These are phyloP conservation scores for Aspergillus versicolor DNA, from an alignment of 2,329 filamentous ascomycete species.

Conservation along the genomic window DNA sequence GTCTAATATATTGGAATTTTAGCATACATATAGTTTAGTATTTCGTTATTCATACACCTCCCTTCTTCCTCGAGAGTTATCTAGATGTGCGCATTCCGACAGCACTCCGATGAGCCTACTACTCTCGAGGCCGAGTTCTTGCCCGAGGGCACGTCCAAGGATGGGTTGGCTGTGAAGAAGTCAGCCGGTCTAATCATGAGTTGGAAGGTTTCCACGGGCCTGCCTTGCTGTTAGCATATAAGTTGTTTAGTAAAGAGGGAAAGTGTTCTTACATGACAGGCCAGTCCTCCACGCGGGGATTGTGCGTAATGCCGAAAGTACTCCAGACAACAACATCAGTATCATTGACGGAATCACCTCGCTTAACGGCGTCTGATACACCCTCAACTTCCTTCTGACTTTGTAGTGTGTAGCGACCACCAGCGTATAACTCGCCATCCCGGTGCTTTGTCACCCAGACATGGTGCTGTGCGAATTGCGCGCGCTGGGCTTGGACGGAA, in stretches of 20 bases:
- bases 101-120: constrained; percentile 31
- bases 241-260: not conserved
- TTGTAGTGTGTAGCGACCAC: constrained; percentile 57
- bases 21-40: constrained; percentile 8
- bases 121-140: constrained; percentile 35
- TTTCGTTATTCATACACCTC: constrained; percentile 8
- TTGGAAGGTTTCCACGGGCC: constrained; percentile 40
- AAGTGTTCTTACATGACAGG: constrained; percentile 39
- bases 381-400: constrained; percentile 41
- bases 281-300: constrained; percentile 46
- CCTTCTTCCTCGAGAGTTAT: not conserved
- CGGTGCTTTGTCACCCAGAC: constrained; percentile 55
- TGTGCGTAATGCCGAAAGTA: constrained; percentile 46
- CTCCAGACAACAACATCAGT: constrained; percentile 47
- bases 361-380: constrained; percentile 34
- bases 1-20: not conserved
- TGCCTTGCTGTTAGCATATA: constrained; percentile 16
- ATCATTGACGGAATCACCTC: constrained; percentile 35
- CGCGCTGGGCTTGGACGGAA: constrained; percentile 52
- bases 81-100: constrained; percentile 32
- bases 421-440: constrained; percentile 54
- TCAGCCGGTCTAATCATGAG: constrained; percentile 50
- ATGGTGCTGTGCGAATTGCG: constrained; percentile 57
- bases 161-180: constrained; percentile 55
- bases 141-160: constrained; percentile 52